Percentiles rank a stretch among this genome's conserved stretches.
phyloP scores from a whole-genome alignment of 768 basidiomycete species.

The Boletus subparvulus region DNA sequence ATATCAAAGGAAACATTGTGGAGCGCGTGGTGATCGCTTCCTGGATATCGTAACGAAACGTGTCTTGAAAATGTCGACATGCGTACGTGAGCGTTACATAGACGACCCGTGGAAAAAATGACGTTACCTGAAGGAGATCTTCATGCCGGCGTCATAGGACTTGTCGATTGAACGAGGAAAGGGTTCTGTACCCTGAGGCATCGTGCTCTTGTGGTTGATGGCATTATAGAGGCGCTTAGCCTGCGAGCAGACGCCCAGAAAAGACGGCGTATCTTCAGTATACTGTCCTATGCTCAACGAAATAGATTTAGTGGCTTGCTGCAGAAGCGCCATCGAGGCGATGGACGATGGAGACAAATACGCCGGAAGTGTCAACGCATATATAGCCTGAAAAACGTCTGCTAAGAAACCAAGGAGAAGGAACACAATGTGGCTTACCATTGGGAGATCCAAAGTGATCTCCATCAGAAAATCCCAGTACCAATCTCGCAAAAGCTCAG shows the following conservation, averaged over 20 bases:
- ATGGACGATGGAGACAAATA: slow-evolving; percentile 31
- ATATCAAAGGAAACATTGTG: slow-evolving; percentile 29
- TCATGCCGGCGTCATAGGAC: slow-evolving; percentile 21
- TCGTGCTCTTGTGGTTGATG: slow-evolving; percentile 18
- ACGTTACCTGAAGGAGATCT: slow-evolving; percentile 26
- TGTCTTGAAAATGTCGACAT: slow-evolving; percentile 4
- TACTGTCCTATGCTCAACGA: slow-evolving; percentile 17
- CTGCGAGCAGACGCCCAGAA: slow-evolving; percentile 13
- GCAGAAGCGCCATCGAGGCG: slow-evolving; percentile 35
- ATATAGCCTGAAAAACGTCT: slow-evolving; percentile 21
- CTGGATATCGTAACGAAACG: slow-evolving; percentile 26
- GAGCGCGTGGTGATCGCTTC: slow-evolving; percentile 21
- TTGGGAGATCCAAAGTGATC: slow-evolving; percentile 33
- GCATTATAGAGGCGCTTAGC: slow-evolving; percentile 24
- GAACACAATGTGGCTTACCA: slow-evolving; percentile 25
- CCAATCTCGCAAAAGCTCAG: slow-evolving; percentile 27
- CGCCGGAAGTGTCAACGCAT: slow-evolving; percentile 22
- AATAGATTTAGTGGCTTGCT: slow-evolving; percentile 29
- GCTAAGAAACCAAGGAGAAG: background rate
- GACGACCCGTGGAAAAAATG: background rate
- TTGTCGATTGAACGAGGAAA: slow-evolving; percentile 15
- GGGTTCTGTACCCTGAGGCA: slow-evolving; percentile 18
- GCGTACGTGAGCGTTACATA: background rate
- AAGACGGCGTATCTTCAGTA: background rate
- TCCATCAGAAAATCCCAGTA: slow-evolving; percentile 36